Base-by-base conservation (phyloP, 352 stramenopile species). In the Phytophthora sojae region DNA sequence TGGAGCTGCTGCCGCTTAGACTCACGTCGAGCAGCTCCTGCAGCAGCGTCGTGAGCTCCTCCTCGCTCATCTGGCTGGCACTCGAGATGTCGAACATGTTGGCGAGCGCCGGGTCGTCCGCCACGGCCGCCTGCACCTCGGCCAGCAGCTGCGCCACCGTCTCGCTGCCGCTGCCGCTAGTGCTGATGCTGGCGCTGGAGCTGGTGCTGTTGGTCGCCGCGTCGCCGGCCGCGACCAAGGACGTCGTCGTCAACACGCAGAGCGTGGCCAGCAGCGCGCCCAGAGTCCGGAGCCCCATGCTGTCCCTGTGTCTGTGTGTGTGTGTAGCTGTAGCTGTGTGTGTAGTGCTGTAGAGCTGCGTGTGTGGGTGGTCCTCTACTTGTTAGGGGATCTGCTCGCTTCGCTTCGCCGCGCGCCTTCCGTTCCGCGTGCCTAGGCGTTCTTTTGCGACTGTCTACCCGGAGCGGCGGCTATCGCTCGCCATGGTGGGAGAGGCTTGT, bases 31-130 rank as follows among this genome's bases (percentile, higher is more conserved):
- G 57, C 17, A 83, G 54, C 21, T 75, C 69, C 50, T 65, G 62
- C 26, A 83, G 61, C n/a, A 77, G 60, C 51, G 52, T 59, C 56
- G 68, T 68, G 57, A 83, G 76, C 69, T 79, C 73, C 26, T 63
- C 53, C 50, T 83, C 76, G 49, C 69, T 83, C 73, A 83, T 75
- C 55, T 81, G 44, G 45, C 67, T 79, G 26, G 76, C 59, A 37
- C 64, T 69, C 5, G 65, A 60, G 30, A 83, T 71, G 60, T 83
- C 65, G 47, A 83, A 81, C 69, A 83, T 80, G 53, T 76, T 62
- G 26, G 76, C 67, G 11, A 83, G 73, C 57, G 66, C 76, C n/a
- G 60, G 65, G 56, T 83, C 66, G 37, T 63, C 59, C 7, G 62
- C 63, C 51, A 83, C 76, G 1, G 76, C 73, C 14, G 62, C 64